These are phyloP conservation scores for Helminthosporium solani DNA, from an alignment of 2,329 filamentous ascomycete genomes.

Conservation along the genomic window DNA sequence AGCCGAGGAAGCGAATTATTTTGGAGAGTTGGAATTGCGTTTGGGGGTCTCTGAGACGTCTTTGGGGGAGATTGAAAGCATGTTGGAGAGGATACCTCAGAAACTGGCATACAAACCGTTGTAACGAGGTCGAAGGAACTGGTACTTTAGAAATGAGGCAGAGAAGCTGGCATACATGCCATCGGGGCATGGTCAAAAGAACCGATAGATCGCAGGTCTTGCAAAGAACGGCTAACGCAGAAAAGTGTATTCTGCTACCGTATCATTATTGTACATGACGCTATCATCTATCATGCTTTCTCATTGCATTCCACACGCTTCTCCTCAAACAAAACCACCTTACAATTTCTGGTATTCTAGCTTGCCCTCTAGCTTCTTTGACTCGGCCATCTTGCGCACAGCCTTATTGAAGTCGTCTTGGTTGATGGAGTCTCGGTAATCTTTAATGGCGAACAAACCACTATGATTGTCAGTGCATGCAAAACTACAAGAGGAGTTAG, in stretches of 20 bases:
- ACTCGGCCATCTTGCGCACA: constrained; percentile 92
- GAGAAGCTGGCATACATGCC: constrained; percentile 2
- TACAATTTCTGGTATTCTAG: constrained; percentile 96
- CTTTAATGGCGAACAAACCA: constrained; percentile 96
- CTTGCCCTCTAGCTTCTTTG: constrained; percentile 98
- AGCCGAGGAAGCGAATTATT: constrained; percentile 59
- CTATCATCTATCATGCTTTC: constrained; percentile 20
- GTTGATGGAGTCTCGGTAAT: constrained; percentile 92
- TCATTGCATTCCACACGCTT: constrained; percentile 10
- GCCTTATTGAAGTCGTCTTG: constrained; percentile 99
- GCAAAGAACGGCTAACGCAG: constrained; percentile 4
- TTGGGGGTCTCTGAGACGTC: constrained; percentile 16
- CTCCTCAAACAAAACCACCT: constrained; percentile 4
- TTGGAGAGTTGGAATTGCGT: constrained; percentile 66
- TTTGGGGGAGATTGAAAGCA: constrained; percentile 5
- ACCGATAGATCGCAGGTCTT: no score
- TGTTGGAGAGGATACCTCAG: constrained; percentile 6
- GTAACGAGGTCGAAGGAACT: background rate
- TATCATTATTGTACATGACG: constrained; percentile 29
- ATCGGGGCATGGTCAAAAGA: background rate
- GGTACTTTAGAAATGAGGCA: no score
- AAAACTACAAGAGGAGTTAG: background rate
- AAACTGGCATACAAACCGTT: constrained; percentile 2
- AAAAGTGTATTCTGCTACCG: constrained; percentile 10
- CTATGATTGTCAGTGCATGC: constrained; percentile 50